A percentile compares a stretch with the other conserved stretches of the same genome.
Evolutionary conservation across 371 early-diverging fungal genomes (phyloP).

Genomic region (Cokeromyces recurvatus): DNA sequence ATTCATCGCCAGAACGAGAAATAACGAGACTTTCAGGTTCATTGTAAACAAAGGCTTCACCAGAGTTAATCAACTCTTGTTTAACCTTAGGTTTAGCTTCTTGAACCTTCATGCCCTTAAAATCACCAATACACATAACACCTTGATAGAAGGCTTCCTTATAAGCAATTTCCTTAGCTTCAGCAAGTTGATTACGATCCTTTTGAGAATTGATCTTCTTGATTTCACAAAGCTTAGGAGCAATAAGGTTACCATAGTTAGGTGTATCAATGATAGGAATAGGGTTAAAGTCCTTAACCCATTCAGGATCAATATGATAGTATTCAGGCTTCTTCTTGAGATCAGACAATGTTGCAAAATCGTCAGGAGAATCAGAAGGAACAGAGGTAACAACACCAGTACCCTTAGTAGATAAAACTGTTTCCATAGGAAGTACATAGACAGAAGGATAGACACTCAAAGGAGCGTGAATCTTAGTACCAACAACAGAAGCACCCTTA

Average conservation of each 20-base stretch:
- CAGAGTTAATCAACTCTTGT: constrained; percentile 63
- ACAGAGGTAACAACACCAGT: constrained; percentile 98
- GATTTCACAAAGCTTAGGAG: constrained; percentile 78
- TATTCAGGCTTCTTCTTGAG: constrained; percentile 91
- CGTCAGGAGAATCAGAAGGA: constrained; percentile 98
- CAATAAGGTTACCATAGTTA: constrained; percentile 81
- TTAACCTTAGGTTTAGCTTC: constrained; percentile 91
- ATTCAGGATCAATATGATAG: constrained; percentile 84
- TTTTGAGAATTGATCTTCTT: constrained; percentile 95
- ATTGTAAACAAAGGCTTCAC: constrained; percentile 85
- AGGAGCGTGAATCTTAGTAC: constrained; percentile 90
- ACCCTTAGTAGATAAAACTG: constrained; percentile 92
- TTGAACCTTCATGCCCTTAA: constrained; percentile 79
- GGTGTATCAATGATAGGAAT: constrained; percentile 87
- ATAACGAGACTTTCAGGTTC: constrained; percentile 97
- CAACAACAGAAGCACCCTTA: constrained; percentile 80
- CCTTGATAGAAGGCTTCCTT: constrained; percentile 98
- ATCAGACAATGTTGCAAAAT: constrained; percentile 87
- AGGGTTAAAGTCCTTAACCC: constrained; percentile 84
- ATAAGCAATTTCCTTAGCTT: constrained; percentile 95
- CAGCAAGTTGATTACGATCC: constrained; percentile 85
- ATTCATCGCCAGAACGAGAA: constrained; percentile 97
- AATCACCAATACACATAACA: constrained; percentile 80
- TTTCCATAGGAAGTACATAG: constrained; percentile 96
- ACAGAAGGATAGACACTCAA: constrained; percentile 73